Evolutionary conservation across 192 early-diverging fungal genomes (phyloP).

Genomic region (Backusella westeae): DNA sequence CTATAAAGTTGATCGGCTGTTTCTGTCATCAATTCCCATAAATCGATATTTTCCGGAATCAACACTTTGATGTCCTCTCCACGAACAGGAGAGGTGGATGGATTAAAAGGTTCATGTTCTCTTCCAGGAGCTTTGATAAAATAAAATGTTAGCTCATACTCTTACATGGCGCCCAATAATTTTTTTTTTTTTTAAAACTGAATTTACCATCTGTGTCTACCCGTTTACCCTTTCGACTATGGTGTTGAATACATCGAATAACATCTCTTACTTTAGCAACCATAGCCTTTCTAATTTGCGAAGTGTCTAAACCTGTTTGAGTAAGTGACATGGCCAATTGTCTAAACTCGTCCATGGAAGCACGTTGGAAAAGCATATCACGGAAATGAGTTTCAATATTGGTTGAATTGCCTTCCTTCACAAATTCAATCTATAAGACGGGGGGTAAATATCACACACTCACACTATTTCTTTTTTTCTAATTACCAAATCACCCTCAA

Average conservation of each 20-base stretch:
- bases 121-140: not conserved
- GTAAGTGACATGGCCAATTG: constrained; percentile 49
- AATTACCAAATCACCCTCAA: constrained; percentile 45
- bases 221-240: constrained; percentile 25
- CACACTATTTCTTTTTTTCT: not conserved
- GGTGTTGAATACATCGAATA: constrained; percentile 50
- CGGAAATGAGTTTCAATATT: constrained; percentile 63
- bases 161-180: no score
- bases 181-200: not conserved
- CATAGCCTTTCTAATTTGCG: constrained; percentile 48
- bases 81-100: constrained; percentile 13
- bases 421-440: constrained; percentile 50
- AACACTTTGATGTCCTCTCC: constrained; percentile 51
- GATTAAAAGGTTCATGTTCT: constrained; percentile 25
- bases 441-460: not conserved
- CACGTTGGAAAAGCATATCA: constrained; percentile 70
- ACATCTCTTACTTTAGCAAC: constrained; percentile 50
- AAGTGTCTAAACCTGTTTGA: constrained; percentile 35
- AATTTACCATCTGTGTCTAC: constrained; percentile 9
- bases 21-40: constrained; percentile 76
- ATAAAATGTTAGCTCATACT: not conserved
- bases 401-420: constrained; percentile 59
- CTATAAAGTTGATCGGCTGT: constrained; percentile 75
- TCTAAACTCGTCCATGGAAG: constrained; percentile 67
- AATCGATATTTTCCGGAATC: constrained; percentile 63